Evolutionary conservation across 805 yeast genomes (phyloP).

Genomic region (Candida succiphila): DNA sequence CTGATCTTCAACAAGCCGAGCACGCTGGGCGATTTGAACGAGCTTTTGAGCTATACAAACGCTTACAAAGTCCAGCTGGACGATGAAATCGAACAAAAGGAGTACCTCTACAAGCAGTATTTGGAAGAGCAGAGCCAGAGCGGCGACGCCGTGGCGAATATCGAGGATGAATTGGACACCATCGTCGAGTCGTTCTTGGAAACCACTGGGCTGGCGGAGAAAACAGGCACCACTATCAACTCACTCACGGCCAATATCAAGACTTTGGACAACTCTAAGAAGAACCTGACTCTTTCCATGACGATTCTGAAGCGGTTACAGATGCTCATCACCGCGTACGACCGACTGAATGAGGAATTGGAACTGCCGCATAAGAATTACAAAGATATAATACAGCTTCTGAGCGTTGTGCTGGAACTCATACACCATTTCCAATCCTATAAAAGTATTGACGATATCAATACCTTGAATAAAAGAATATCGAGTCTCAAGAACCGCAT

Average conservation of each 20-base stretch:
- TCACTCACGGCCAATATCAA: conserved; percentile 72
- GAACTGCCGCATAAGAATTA: conserved; percentile 27
- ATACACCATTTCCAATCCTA: conserved; percentile 67
- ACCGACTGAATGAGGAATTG: conserved; percentile 32
- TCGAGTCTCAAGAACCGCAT: conserved; percentile 49
- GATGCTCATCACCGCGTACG: conserved; percentile 72
- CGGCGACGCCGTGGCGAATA: conserved; percentile 14
- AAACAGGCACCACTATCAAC: conserved; percentile 54
- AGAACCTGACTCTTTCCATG: conserved; percentile 76
- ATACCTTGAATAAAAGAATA: conserved; percentile 50
- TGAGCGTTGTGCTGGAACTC: conserved; percentile 67
- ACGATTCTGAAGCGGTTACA: conserved; percentile 79
- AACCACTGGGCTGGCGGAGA: conserved; percentile 36
- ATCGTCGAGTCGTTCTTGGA: conserved; percentile 35
- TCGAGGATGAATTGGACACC: conserved; percentile 24
- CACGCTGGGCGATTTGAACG: conserved; percentile 39
- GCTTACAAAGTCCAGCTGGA: conserved; percentile 41
- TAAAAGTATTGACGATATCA: conserved; percentile 75
- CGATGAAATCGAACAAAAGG: conserved; percentile 28
- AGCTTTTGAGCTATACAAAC: conserved; percentile 38
- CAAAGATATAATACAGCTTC: conserved; percentile 44
- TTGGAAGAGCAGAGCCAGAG: conserved; percentile 6
- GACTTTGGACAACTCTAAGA: conserved; percentile 70
- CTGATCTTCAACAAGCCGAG: conserved; percentile 41
- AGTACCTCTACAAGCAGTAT: conserved; percentile 22